Percentiles rank a stretch among this genome's conserved stretches.
Evolutionary conservation across 2,329 filamentous ascomycete species (phyloP).

Genomic region (Colletotrichum sp.): DNA sequence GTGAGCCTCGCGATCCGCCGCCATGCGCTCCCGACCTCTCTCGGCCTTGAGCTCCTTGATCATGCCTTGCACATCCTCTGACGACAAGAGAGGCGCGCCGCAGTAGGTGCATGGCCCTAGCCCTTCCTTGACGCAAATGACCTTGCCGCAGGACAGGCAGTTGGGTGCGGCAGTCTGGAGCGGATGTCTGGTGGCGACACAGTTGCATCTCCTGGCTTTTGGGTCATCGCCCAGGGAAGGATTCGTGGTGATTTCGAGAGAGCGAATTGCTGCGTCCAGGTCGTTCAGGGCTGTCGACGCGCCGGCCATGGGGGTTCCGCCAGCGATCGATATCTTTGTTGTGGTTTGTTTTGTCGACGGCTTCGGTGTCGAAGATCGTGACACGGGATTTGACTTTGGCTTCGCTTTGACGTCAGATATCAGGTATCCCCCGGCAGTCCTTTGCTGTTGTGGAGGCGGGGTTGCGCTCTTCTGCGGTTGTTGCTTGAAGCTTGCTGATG

Average conservation of each 20-base stretch:
- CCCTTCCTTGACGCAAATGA: constrained; percentile 93
- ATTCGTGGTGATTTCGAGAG: constrained; percentile 91
- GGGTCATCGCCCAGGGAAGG: constrained; percentile 67
- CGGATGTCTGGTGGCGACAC: constrained; percentile 86
- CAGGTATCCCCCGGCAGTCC: constrained; percentile 76
- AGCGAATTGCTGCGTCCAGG: constrained; percentile 81
- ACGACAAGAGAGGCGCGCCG: constrained; percentile 72
- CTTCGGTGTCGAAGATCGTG: constrained; percentile 60
- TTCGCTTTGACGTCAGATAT: constrained; percentile 79
- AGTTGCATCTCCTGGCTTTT: constrained; percentile 76
- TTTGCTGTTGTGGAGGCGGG: constrained; percentile 41
- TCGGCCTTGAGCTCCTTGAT: constrained; percentile 84
- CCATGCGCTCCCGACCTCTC: constrained; percentile 85
- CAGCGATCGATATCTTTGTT: constrained; percentile 75
- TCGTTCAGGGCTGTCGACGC: constrained; percentile 75
- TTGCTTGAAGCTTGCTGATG: constrained; percentile 40
- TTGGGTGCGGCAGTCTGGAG: constrained; percentile 92
- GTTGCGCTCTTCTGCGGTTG: constrained; percentile 26
- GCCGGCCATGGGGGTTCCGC: constrained; percentile 83
- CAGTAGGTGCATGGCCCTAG: constrained; percentile 95
- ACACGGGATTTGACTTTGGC: constrained; percentile 55
- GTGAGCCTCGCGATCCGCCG: constrained; percentile 75
- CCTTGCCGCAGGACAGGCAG: constrained; percentile 90
- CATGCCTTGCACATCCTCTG: constrained; percentile 82
- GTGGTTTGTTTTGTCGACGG: constrained; percentile 46